phyloP scores from a whole-genome alignment of 2,329 filamentous ascomycete genomes.

The Conoideocrella luteorostrata region DNA sequence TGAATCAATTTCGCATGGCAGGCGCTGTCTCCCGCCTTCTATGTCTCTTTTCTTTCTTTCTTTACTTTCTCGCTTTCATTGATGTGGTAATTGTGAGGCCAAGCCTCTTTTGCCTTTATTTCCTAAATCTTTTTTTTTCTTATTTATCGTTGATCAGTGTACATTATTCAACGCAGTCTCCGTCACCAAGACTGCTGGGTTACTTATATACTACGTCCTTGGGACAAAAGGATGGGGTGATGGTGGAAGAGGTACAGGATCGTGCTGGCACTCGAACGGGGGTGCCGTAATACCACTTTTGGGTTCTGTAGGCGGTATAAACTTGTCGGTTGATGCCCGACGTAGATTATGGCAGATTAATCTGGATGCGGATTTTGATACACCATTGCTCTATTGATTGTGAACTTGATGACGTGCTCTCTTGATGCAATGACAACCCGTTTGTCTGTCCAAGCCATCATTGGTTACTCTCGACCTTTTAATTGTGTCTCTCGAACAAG shows the following conservation, averaged over 20 bases:
- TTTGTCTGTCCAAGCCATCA: too few species aligned
- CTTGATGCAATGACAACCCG: too few species aligned
- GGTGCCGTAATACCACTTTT: not conserved
- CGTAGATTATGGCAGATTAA: slow-evolving; percentile 16
- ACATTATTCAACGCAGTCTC: slow-evolving; percentile 24
- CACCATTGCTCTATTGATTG: not conserved
- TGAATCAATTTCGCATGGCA: not conserved
- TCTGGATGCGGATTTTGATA: slow-evolving; percentile 15
- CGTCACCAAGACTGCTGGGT: slow-evolving; percentile 18
- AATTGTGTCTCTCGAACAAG: too few species aligned
- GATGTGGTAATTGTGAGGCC: not conserved
- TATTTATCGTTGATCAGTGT: slow-evolving; percentile 18
- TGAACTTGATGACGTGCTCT: not conserved
- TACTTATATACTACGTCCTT: slow-evolving; percentile 1
- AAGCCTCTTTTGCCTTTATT: slow-evolving; percentile 8
- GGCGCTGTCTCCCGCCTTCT: slow-evolving; percentile 10
- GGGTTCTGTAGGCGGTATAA: not conserved
- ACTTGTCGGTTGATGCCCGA: slow-evolving; percentile 2
- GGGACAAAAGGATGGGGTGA: slow-evolving; percentile 1
- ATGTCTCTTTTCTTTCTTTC: slow-evolving; percentile 2
- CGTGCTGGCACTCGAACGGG: not conserved
- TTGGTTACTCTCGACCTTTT: too few species aligned
- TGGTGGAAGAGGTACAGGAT: not conserved
- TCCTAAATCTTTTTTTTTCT: slow-evolving; percentile 4
- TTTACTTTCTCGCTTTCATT: slow-evolving; percentile 1